Base-by-base conservation (phyloP, 108 stramenopile species). In the Parmales sp. region DNA sequence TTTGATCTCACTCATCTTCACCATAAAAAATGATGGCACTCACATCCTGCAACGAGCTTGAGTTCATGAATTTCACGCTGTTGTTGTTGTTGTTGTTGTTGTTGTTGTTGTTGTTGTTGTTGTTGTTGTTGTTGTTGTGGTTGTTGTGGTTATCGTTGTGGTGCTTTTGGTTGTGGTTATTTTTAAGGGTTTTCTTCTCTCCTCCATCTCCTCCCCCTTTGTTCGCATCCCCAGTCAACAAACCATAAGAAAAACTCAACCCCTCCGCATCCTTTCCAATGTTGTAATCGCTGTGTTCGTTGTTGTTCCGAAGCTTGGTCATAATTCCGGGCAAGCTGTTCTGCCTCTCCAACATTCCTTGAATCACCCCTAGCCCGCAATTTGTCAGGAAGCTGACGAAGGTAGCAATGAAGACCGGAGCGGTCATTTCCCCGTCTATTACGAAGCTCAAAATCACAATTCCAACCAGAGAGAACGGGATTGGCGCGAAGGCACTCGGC, bases 351-450 rank as follows among this genome's bases (percentile, higher is more conserved):
- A 65, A 39, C 2, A 65, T 28, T 18, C 64, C 38, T 39, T 65
- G 64, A 7, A 39, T 28, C 11, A 65, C 23, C 4, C 64, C 64
- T 18, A 65, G 22, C 38, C 64, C 64, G 39, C 64, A 65, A 39
- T 65, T 65, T 8, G 26, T 28, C 37, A 65, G 18, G 38, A 38
- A 65, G 64, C 20, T 13, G 38, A 41, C 39, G 64, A 65, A 39
- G 64, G 64, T 39, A 8, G 64, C 64, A 13, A 41, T 25, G 23
- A 65, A 65, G 38, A 65, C 64, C 2, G 64, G 38, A 23, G 64
- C 64, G 2, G 38, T 28, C 64, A 38, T 38, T 18, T 25, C 41
- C 3, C 38, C 38, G 38, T 41, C 64, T 18, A 65, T 38, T 20
- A 65, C 64, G 16, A 65, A 19, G 18, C 38, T 39, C 38, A 39